phyloP scores from a whole-genome alignment of 768 basidiomycete genomes.

The Boletales sp. region DNA sequence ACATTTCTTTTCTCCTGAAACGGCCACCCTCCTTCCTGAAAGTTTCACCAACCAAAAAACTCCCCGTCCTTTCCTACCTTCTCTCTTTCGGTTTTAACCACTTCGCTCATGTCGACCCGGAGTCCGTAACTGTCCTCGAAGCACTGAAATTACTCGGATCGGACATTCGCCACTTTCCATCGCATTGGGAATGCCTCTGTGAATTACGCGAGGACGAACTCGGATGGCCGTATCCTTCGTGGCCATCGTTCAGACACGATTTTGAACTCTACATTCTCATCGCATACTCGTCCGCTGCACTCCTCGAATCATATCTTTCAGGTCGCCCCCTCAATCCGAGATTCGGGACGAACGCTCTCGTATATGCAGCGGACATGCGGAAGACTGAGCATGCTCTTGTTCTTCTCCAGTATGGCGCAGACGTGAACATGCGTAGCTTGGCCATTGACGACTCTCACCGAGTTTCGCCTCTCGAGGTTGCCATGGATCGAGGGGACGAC shows the following conservation, averaged over 20 bases:
- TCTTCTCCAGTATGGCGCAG: not conserved
- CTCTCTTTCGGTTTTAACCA: too few species aligned
- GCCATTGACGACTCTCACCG: not conserved
- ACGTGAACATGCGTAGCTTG: not conserved
- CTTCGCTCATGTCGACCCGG: not conserved
- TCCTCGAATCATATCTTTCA: not conserved
- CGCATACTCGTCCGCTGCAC: not conserved
- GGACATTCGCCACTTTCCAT: not conserved
- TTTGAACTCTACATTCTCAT: not conserved
- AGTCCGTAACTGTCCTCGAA: not conserved
- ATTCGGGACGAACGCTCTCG: not conserved
- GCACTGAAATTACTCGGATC: not conserved
- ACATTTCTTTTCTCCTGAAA: not conserved
- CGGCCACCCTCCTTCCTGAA: not conserved
- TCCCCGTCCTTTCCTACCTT: too few species aligned
- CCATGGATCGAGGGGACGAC: not conserved
- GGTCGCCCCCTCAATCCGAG: not conserved
- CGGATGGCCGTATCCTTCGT: not conserved
- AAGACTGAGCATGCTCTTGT: not conserved
- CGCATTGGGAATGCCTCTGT: not conserved
- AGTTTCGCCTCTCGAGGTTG: not conserved
- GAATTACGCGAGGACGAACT: not conserved
- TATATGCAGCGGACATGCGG: not conserved
- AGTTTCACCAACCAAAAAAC: not conserved
- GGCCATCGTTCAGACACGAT: not conserved